Conservation (phyloP, 1,284 basidiomycete species). For the Apiotrichum laibachii region DNA sequence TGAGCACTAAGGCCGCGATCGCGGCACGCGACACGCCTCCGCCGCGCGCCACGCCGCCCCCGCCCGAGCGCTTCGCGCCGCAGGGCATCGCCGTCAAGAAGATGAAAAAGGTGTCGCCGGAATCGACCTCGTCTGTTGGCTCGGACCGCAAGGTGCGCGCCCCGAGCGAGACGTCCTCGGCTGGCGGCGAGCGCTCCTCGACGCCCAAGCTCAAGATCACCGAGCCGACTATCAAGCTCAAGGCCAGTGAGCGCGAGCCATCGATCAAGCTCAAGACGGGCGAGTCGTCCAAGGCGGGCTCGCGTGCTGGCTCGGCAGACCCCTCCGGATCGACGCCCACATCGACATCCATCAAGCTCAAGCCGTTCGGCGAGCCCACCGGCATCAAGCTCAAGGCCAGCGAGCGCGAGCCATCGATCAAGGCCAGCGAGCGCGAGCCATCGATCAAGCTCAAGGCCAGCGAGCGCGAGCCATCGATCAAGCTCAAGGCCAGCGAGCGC, state of each 20-base stretch:
- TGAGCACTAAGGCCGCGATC: conserved; percentile 9
- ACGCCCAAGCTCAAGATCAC: too few species aligned
- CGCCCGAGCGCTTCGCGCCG: background rate
- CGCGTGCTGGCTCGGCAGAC: too few species aligned
- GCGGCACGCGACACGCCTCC: background rate
- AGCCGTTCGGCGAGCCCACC: background rate
- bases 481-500: too few species aligned
- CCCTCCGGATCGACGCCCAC: too few species aligned
- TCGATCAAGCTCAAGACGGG: background rate
- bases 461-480: too few species aligned
- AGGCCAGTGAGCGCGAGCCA: too few species aligned
- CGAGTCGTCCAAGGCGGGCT: background rate
- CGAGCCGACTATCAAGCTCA: too few species aligned
- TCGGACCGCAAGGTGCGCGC: background rate
- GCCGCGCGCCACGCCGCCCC: background rate
- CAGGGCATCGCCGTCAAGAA: conserved; percentile 4
- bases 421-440: too few species aligned
- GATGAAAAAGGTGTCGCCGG: background rate
- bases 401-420: background rate
- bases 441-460: too few species aligned
- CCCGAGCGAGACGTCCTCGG: too few species aligned
- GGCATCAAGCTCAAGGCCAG: background rate
- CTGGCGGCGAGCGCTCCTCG: too few species aligned
- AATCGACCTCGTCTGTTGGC: background rate
- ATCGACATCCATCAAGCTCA: background rate